Evolutionary conservation across 306 rosid genomes (phyloP).

Genomic region (Astragalus membranaceus): DNA sequence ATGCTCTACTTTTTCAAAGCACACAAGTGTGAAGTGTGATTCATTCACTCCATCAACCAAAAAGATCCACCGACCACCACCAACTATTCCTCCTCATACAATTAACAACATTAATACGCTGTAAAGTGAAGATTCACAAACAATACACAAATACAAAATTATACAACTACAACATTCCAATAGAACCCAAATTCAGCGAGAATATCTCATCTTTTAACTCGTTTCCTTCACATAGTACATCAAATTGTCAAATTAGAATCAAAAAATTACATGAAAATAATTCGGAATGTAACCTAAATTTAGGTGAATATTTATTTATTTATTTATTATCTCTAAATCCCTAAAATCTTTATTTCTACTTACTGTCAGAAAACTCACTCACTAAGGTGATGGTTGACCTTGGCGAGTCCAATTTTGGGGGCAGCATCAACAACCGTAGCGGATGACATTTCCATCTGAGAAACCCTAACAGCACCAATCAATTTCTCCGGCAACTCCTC

Average conservation of each 20-base stretch:
- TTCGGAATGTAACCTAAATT: not conserved
- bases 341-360: not conserved
- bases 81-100: not conserved
- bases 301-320: not conserved
- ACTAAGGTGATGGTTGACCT: slow-evolving; percentile 46
- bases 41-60: not conserved
- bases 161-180: not conserved
- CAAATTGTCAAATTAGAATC: not conserved
- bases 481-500: slow-evolving; percentile 83
- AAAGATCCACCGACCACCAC: not conserved
- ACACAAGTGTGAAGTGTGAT: not conserved
- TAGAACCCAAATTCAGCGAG: not conserved
- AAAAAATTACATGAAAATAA: not conserved
- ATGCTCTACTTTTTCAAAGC: not conserved
- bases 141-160: not conserved
- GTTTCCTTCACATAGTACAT: not conserved
- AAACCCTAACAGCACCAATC: slow-evolving; percentile 76
- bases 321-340: not conserved
- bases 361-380: not conserved
- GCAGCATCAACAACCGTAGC: slow-evolving; percentile 51
- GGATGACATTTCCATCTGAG: slow-evolving; percentile 85
- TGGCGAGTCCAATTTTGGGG: slow-evolving; percentile 40
- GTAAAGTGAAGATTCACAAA: not conserved
- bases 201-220: not conserved
- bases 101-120: not conserved